Percentiles rank a stretch among this genome's conserved stretches.
Conservation (phyloP, 139 green algal genomes). For the Chara braunii region DNA sequence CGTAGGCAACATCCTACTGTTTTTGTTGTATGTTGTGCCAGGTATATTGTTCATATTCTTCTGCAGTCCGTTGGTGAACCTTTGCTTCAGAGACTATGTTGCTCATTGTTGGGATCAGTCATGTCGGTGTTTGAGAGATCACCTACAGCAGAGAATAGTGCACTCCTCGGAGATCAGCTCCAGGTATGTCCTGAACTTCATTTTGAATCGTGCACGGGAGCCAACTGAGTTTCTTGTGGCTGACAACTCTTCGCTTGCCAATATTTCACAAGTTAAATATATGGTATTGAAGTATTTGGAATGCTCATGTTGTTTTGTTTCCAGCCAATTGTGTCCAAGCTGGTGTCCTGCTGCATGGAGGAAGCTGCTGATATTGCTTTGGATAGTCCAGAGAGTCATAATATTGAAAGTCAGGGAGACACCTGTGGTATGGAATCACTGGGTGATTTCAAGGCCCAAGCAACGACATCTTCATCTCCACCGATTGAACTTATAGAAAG, state of each 20-base stretch:
- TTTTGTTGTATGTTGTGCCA: too few species aligned
- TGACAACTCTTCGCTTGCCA: too few species aligned
- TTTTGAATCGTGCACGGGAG: background rate
- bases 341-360: slow-evolving; percentile 5
- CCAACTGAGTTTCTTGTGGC: slow-evolving; percentile 1
- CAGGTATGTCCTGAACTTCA: background rate
- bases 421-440: too few species aligned
- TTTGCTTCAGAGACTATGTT: background rate
- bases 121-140: background rate
- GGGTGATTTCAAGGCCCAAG: too few species aligned
- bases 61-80: background rate
- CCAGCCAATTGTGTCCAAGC: background rate
- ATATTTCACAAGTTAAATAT: too few species aligned
- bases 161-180: background rate
- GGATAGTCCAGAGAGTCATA: too few species aligned
- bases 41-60: slow-evolving; percentile 3
- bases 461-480: too few species aligned
- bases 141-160: background rate
- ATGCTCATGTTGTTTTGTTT: background rate
- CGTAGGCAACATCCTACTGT: too few species aligned
- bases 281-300: too few species aligned
- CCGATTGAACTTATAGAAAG: too few species aligned
- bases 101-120: background rate
- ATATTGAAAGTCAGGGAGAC: too few species aligned
- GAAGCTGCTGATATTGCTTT: too few species aligned